Evolutionary conservation across 257 asterid genomes (phyloP).

Genomic region (Forsythia suspensa): DNA sequence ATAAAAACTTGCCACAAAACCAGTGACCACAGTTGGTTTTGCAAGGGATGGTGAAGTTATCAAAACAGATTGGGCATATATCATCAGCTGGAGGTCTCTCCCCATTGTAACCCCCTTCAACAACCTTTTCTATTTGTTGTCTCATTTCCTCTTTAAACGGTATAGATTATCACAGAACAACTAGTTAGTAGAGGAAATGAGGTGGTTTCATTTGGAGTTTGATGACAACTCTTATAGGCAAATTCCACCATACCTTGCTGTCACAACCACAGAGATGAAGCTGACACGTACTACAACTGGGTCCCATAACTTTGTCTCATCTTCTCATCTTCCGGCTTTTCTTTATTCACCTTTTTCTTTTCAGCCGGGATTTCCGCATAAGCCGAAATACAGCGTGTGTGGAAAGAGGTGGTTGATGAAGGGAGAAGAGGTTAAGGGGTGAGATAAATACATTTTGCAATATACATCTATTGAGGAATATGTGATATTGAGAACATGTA

Average conservation of each 20-base stretch:
- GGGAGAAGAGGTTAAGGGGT: too few species aligned
- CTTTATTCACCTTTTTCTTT: too few species aligned
- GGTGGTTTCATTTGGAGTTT: neutral
- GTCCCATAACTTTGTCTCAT: too few species aligned
- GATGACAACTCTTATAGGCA: neutral
- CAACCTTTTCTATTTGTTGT: neutral
- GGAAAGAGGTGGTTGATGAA: too few species aligned
- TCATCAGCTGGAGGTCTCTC: constrained; percentile 46
- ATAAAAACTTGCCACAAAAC: constrained; percentile 49
- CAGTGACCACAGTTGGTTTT: constrained; percentile 64
- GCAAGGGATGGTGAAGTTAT: constrained; percentile 47
- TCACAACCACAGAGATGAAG: neutral
- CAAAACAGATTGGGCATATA: constrained; percentile 66
- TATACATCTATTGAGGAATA: too few species aligned
- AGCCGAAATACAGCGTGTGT: too few species aligned
- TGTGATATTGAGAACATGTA: too few species aligned
- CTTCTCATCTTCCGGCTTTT: too few species aligned
- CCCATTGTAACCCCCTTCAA: constrained; percentile 6
- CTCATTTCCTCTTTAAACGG: neutral
- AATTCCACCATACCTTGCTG: neutral
- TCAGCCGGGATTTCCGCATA: too few species aligned
- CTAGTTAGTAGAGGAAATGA: too few species aligned
- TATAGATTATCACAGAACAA: too few species aligned
- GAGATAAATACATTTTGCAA: too few species aligned
- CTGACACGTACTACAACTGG: neutral